These are phyloP conservation scores for Phaeophleospora eucalypticola DNA, from an alignment of 2,329 filamentous ascomycete species.

Conservation along the genomic window DNA sequence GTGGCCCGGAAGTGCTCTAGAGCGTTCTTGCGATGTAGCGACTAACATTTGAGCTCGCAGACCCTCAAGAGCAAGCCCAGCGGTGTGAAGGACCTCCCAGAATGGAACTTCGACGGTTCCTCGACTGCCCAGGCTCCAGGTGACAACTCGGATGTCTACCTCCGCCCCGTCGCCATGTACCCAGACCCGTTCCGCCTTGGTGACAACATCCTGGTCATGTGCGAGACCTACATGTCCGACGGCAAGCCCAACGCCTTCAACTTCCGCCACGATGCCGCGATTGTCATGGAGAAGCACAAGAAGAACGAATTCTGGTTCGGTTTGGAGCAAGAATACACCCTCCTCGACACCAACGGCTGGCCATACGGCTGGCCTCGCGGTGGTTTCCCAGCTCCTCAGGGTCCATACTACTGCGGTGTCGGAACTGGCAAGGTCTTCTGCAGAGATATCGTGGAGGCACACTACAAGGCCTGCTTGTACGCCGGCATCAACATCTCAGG, in stretches of 20 bases:
- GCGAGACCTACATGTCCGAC: conserved; percentile 91
- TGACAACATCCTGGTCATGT: conserved; percentile 90
- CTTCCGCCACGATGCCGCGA: conserved; percentile 85
- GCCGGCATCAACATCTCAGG: conserved; percentile 90
- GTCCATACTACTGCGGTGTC: conserved; percentile 97
- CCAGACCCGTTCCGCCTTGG: conserved; percentile 85
- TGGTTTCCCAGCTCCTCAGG: conserved; percentile 87
- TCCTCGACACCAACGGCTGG: conserved; percentile 78
- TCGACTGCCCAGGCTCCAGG: conserved; percentile 89
- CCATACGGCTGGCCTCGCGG: conserved; percentile 89
- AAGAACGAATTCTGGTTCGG: conserved; percentile 92
- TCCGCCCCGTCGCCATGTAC: conserved; percentile 83
- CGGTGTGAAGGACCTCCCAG: conserved; percentile 62
- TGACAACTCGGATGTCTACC: conserved; percentile 96
- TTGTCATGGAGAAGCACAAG: conserved; percentile 84
- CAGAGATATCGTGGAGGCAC: conserved; percentile 94
- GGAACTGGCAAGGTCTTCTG: conserved; percentile 95
- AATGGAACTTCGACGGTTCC: conserved; percentile 84
- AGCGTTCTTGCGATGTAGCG: not conserved
- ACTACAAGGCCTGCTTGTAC: conserved; percentile 88
- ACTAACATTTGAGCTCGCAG: conserved; percentile 39
- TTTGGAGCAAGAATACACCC: conserved; percentile 96
- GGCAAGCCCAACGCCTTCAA: conserved; percentile 98
- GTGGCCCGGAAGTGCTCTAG: too few relatives aligned
- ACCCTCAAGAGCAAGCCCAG: conserved; percentile 58